phyloP scores from a whole-genome alignment of 441 rosid genomes.

The Kokia cookei region DNA sequence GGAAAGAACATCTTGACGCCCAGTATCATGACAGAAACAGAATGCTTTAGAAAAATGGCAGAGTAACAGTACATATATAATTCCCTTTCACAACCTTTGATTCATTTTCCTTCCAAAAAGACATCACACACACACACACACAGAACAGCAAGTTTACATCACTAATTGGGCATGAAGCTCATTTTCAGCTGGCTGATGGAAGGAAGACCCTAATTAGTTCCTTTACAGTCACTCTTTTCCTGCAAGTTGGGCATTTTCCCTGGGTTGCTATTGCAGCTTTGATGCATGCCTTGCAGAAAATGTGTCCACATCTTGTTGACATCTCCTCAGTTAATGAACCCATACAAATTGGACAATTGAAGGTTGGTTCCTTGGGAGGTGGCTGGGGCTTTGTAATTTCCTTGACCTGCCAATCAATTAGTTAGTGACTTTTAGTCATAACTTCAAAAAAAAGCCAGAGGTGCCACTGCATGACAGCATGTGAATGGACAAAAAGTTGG shows the following conservation, averaged over 20 bases:
- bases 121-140: not conserved
- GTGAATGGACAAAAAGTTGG: not conserved
- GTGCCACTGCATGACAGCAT: not conserved
- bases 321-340: constrained; percentile 64
- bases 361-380: constrained; percentile 59
- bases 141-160: constrained; percentile 28
- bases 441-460: not conserved
- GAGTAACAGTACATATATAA: not conserved
- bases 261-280: constrained; percentile 46
- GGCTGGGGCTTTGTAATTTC: constrained; percentile 23
- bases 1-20: not conserved
- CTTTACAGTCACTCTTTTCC: constrained; percentile 51
- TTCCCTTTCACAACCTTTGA: not conserved
- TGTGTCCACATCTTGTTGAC: constrained; percentile 94
- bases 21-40: not conserved
- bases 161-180: constrained; percentile 14
- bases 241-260: constrained; percentile 83
- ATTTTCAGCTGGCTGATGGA: constrained; percentile 56
- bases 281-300: constrained; percentile 83
- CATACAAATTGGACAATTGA: constrained; percentile 88
- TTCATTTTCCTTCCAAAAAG: not conserved
- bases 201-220: constrained; percentile 84
- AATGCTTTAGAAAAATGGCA: not conserved
- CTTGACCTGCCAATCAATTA: constrained; percentile 35
- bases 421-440: not conserved